Evolutionary conservation across 2,329 filamentous ascomycete genomes (phyloP).

Genomic region (Sphaerostilbella broomeana): DNA sequence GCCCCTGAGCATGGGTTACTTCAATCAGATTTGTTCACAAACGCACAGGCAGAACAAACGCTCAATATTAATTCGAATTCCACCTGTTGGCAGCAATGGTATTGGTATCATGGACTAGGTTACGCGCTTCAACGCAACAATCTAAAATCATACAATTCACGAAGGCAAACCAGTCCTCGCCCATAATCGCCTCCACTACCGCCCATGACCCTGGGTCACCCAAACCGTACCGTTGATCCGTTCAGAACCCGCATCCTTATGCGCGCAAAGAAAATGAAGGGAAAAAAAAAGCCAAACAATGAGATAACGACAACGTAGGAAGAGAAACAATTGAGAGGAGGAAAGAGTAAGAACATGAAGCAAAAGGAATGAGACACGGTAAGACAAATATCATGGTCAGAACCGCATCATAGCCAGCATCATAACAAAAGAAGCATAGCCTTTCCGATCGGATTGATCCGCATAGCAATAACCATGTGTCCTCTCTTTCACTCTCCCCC

Average conservation of each 20-base stretch:
- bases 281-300: background rate
- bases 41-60: background rate
- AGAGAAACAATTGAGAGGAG: background rate
- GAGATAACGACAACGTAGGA: background rate
- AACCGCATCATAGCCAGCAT: background rate
- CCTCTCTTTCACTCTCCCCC: background rate
- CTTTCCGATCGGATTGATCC: background rate
- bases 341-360: background rate
- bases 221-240: constrained; percentile 1
- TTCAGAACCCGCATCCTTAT: constrained; percentile 4
- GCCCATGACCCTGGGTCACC: constrained; percentile 6
- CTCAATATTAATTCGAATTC: too few relatives aligned
- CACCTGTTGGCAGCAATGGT: constrained; percentile 10
- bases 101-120: constrained; percentile 16
- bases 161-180: constrained; percentile 14
- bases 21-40: background rate
- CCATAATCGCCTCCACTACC: constrained; percentile 10
- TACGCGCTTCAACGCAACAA: constrained; percentile 14
- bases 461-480: background rate
- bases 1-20: background rate
- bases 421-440: background rate
- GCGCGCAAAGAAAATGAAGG: background rate
- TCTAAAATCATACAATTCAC: constrained; percentile 14
- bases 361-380: background rate
- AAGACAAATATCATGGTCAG: background rate